phyloP scores from a whole-genome alignment of 495 filamentous ascomycete genomes.

The Zalerion maritima region DNA sequence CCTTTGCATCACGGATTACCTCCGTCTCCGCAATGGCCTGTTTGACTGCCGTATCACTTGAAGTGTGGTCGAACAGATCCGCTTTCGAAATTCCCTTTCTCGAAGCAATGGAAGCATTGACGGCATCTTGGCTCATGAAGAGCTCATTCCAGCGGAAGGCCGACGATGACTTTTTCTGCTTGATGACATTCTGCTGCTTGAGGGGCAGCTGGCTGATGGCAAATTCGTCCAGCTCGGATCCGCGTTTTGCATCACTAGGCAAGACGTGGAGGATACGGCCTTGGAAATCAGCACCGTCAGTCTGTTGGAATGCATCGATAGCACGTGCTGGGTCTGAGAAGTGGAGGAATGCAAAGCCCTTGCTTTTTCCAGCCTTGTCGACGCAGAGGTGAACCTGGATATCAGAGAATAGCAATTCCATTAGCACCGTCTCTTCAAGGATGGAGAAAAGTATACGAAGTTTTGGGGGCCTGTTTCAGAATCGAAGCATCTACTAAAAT shows the following conservation, averaged over 20 bases:
- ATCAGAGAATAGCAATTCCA: constrained; percentile 18
- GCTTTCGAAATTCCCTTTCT: constrained; percentile 78
- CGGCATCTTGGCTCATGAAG: constrained; percentile 95
- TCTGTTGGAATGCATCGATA: constrained; percentile 53
- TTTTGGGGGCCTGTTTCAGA: constrained; percentile 25
- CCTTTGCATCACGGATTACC: constrained; percentile 88
- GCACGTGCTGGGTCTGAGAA: constrained; percentile 56
- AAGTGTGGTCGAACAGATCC: constrained; percentile 85
- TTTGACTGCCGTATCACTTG: constrained; percentile 81
- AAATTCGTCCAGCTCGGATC: constrained; percentile 72
- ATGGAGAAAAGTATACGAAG: constrained; percentile 11
- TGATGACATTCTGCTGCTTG: constrained; percentile 85
- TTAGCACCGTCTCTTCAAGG: constrained; percentile 21
- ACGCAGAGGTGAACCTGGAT: constrained; percentile 67
- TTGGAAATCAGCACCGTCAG: constrained; percentile 77
- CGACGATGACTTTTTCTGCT: constrained; percentile 57
- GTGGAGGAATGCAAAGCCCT: constrained; percentile 82
- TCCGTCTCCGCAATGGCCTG: constrained; percentile 95
- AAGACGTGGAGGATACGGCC: constrained; percentile 84
- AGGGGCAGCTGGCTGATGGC: constrained; percentile 75
- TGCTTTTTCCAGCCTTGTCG: constrained; percentile 49
- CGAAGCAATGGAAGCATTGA: constrained; percentile 78
- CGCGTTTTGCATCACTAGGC: constrained; percentile 63
- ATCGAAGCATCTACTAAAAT: constrained; percentile 52
- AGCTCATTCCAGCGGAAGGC: constrained; percentile 94